Percentiles rank a stretch among this genome's conserved stretches.
Evolutionary conservation across 2,329 filamentous ascomycete genomes (phyloP).

Genomic region (Chrysosporium queenslandicum): DNA sequence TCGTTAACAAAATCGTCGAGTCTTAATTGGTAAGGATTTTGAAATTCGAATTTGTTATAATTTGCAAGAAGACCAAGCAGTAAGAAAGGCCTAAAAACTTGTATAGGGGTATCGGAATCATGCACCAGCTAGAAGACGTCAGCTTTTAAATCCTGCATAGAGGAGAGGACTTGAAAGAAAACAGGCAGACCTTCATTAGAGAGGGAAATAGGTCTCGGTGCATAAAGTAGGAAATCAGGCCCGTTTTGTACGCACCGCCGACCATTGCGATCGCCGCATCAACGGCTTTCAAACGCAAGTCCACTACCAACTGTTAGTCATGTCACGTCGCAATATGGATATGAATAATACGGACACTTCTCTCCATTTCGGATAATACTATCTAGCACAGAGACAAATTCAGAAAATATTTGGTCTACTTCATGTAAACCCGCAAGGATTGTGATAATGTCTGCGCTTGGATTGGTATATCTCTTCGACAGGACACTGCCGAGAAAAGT

Average conservation of each 20-base stretch:
- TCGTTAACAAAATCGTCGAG: slow-evolving; percentile 96
- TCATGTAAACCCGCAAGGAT: slow-evolving; percentile 81
- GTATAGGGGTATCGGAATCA: slow-evolving; percentile 57
- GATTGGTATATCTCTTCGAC: slow-evolving; percentile 85
- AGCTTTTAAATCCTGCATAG: slow-evolving; percentile 13
- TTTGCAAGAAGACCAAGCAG: slow-evolving; percentile 82
- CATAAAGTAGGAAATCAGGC: slow-evolving; percentile 86
- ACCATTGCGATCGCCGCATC: slow-evolving; percentile 72
- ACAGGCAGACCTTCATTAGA: slow-evolving; percentile 72
- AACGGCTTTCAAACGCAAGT: slow-evolving; percentile 68
- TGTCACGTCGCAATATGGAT: not conserved
- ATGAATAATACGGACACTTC: slow-evolving; percentile 46
- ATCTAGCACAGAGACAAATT: slow-evolving; percentile 77
- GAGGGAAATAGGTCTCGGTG: slow-evolving; percentile 89
- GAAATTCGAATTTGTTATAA: slow-evolving; percentile 99
- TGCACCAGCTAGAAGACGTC: slow-evolving; percentile 58
- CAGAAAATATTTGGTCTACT: slow-evolving; percentile 75
- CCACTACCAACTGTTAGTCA: slow-evolving; percentile 42
- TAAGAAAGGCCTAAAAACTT: slow-evolving; percentile 64
- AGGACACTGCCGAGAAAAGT: slow-evolving; percentile 75
- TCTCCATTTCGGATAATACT: slow-evolving; percentile 68
- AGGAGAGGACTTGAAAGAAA: no score
- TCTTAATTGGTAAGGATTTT: slow-evolving; percentile 87
- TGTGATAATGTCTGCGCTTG: slow-evolving; percentile 87
- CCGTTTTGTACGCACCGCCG: slow-evolving; percentile 92